phyloP scores from a whole-genome alignment of 2,329 filamentous ascomycete species.

The Ceratocystis huliohia region DNA sequence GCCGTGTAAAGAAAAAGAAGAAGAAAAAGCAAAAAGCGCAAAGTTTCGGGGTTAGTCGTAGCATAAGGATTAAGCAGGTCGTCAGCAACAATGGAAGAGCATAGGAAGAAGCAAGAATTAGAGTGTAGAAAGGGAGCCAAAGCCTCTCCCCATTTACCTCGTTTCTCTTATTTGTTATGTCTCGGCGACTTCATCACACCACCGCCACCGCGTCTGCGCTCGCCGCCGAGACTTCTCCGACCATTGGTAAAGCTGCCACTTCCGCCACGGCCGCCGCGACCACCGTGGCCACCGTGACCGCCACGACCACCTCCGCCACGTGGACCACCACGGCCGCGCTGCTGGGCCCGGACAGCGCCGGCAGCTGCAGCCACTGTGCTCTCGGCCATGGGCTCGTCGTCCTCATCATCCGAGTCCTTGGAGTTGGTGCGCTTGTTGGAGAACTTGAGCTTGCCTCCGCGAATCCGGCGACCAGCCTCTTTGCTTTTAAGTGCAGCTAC shows the following conservation, averaged over 20 bases:
- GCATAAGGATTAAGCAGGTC: slow-evolving; percentile 8
- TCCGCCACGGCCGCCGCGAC: slow-evolving; percentile 33
- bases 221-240: slow-evolving; percentile 39
- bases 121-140: not conserved
- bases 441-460: slow-evolving; percentile 58
- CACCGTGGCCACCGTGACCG: slow-evolving; percentile 26
- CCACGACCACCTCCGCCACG: slow-evolving; percentile 28
- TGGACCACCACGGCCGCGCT: slow-evolving; percentile 23
- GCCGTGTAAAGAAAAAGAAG: slow-evolving; percentile 4
- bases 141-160: not conserved
- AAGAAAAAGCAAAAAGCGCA: slow-evolving; percentile 7
- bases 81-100: slow-evolving; percentile 5
- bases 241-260: slow-evolving; percentile 37
- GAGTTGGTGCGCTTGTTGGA: slow-evolving; percentile 45
- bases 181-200: slow-evolving; percentile 33
- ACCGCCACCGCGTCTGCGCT: slow-evolving; percentile 30
- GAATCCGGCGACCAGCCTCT: slow-evolving; percentile 51
- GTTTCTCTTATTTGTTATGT: slow-evolving; percentile 6
- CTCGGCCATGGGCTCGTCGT: slow-evolving; percentile 40
- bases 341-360: slow-evolving; percentile 8
- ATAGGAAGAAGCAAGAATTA: slow-evolving; percentile 5
- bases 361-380: slow-evolving; percentile 30
- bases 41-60: not conserved
- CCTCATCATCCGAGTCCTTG: slow-evolving; percentile 35
- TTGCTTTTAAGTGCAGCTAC: slow-evolving; percentile 56